phyloP scores from a whole-genome alignment of 202 grass and related monocot species.

The Panicum hallii region DNA sequence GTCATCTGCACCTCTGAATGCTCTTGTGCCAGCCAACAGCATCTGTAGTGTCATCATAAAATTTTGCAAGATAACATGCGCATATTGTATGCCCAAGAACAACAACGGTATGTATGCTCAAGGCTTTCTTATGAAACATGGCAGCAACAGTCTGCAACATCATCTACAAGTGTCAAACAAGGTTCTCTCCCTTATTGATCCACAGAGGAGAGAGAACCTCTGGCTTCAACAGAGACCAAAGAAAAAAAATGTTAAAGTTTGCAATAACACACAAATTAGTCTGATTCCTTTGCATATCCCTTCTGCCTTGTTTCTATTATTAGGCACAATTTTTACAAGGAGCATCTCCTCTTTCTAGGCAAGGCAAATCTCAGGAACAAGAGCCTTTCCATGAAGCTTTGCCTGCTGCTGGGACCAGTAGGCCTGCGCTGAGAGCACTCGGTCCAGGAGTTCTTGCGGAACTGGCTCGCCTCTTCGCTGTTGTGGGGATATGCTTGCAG shows the following conservation, averaged over 20 bases:
- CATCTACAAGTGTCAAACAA: constrained; percentile 59
- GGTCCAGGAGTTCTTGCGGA: background rate
- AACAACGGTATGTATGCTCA: background rate
- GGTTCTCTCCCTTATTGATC: constrained; percentile 40
- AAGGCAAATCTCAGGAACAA: constrained; percentile 43
- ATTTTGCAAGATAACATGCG: background rate
- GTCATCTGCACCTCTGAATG: too few relatives aligned
- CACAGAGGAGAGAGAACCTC: constrained; percentile 37
- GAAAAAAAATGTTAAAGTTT: constrained; percentile 18
- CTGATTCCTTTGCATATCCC: constrained; percentile 20
- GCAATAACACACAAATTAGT: constrained; percentile 50
- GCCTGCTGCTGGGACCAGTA: constrained; percentile 57
- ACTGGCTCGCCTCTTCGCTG: constrained; percentile 49
- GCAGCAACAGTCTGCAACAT: background rate
- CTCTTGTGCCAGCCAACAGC: too few relatives aligned
- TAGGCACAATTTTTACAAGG: constrained; percentile 43
- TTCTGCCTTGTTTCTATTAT: constrained; percentile 31
- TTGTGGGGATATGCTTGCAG: constrained; percentile 72
- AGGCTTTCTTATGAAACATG: background rate
- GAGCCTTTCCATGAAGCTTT: constrained; percentile 49
- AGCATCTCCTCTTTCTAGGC: constrained; percentile 33
- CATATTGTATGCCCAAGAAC: background rate
- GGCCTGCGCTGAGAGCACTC: background rate
- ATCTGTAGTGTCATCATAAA: background rate
- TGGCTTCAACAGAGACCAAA: constrained; percentile 30